These are phyloP conservation scores for Monilinia fructigena DNA, from an alignment of 2,329 filamentous ascomycete species.

Conservation along the genomic window DNA sequence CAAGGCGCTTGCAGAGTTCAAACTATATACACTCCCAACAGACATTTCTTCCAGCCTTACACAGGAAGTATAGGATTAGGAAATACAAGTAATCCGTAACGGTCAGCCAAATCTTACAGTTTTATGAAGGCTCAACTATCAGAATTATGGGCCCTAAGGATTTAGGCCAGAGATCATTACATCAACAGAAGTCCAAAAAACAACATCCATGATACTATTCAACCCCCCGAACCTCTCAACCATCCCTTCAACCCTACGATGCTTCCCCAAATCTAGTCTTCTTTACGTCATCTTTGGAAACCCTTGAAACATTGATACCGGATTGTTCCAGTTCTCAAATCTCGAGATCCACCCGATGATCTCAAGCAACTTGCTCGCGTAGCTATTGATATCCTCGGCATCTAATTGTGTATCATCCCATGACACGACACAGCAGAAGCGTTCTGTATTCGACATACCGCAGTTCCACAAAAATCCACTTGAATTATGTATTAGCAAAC, in stretches of 20 bases:
- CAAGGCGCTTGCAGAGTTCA: not conserved
- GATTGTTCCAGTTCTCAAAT: slow-evolving; percentile 3
- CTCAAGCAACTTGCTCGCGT: slow-evolving; percentile 17
- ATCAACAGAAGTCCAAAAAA: not conserved
- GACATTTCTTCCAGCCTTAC: not conserved
- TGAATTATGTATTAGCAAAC: not conserved
- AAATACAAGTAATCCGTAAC: not conserved
- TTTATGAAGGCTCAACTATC: not conserved
- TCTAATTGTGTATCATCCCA: slow-evolving; percentile 9
- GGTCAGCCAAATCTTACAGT: not conserved
- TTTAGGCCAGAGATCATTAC: not conserved
- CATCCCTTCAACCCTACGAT: not conserved
- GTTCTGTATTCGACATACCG: slow-evolving; percentile 1
- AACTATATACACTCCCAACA: not conserved
- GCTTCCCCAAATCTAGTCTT: not conserved
- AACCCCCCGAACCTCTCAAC: not conserved
- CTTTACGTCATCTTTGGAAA: slow-evolving; percentile 13
- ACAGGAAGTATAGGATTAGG: not conserved
- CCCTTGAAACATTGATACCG: slow-evolving; percentile 8
- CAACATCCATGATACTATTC: not conserved
- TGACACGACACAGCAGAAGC: not conserved
- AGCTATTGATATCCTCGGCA: not conserved
- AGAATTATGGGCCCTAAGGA: too few relatives aligned
- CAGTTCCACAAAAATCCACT: slow-evolving; percentile 10
- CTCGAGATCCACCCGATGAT: slow-evolving; percentile 11